These are phyloP conservation scores for Globisporangium sylvaticum DNA, from an alignment of 352 stramenopile species.

Conservation along the genomic window DNA sequence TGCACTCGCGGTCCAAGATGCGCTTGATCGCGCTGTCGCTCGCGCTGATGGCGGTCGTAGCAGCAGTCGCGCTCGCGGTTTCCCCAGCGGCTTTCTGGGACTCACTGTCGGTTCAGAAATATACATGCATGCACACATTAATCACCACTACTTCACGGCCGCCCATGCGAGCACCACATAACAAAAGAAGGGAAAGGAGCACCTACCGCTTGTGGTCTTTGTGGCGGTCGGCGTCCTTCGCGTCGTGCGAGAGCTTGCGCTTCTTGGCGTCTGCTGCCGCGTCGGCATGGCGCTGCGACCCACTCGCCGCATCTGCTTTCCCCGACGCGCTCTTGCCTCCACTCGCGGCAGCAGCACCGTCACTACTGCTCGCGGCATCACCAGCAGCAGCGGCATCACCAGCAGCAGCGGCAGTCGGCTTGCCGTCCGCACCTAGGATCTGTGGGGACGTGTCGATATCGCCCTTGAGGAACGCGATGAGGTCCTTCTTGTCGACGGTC, in stretches of 20 bases:
- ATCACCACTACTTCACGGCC: too few species aligned
- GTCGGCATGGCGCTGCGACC: neutral
- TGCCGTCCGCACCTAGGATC: slow-evolving; percentile 35
- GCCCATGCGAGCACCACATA: too few species aligned
- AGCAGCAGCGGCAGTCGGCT: slow-evolving; percentile 3
- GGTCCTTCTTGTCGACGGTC: slow-evolving; percentile 86
- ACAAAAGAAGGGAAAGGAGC: neutral
- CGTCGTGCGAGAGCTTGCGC: slow-evolving; percentile 33
- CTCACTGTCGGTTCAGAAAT: slow-evolving; percentile 14
- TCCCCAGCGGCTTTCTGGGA: slow-evolving; percentile 28
- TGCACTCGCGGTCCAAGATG: slow-evolving; percentile 65
- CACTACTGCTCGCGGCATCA: neutral
- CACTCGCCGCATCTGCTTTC: slow-evolving; percentile 10
- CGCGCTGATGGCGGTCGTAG: slow-evolving; percentile 7
- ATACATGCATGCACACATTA: neutral
- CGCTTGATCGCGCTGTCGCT: slow-evolving; percentile 52
- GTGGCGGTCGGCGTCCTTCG: slow-evolving; percentile 22
- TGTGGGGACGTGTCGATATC: slow-evolving; percentile 79
- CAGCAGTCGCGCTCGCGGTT: neutral
- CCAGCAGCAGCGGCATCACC: neutral
- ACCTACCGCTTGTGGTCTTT: slow-evolving; percentile 40
- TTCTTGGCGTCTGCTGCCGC: slow-evolving; percentile 32
- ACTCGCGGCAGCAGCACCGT: neutral
- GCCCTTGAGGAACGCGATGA: slow-evolving; percentile 79
- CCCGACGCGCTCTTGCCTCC: slow-evolving; percentile 12